Evolutionary conservation across 192 early-diverging fungal genomes (phyloP).

Genomic region (Linnemannia exigua): DNA sequence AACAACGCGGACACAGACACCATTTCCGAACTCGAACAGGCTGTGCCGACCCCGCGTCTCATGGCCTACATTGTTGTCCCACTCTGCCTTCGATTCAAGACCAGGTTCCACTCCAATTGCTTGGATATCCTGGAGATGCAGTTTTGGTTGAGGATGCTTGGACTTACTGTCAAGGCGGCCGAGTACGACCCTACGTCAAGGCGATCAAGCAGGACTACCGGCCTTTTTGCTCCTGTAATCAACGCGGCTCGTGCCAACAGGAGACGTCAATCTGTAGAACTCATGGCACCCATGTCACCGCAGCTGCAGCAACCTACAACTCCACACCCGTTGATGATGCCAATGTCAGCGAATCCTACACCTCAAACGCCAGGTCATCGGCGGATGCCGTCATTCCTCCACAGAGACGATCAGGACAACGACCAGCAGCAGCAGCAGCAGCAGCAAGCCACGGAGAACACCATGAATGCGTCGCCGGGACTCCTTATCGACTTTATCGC

Average conservation of each 20-base stretch:
- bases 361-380: conserved; percentile 31
- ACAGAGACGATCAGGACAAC: conserved; percentile 16
- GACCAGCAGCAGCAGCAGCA: conserved; percentile 7
- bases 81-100: conserved; percentile 63
- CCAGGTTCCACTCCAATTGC: conserved; percentile 27
- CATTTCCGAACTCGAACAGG: conserved; percentile 59
- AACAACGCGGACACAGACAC: conserved; percentile 61
- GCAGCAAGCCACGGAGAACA: not conserved
- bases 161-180: conserved; percentile 39
- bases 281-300: conserved; percentile 16
- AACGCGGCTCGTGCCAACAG: conserved; percentile 23
- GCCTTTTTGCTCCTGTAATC: conserved; percentile 39
- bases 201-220: conserved; percentile 20
- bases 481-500: conserved; percentile 66
- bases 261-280: conserved; percentile 13
- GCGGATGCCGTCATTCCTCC: not conserved
- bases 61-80: conserved; percentile 67
- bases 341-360: not conserved
- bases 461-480: conserved; percentile 43
- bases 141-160: conserved; percentile 51
- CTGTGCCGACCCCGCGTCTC: conserved; percentile 57
- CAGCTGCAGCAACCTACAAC: conserved; percentile 14
- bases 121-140: conserved; percentile 49
- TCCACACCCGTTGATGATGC: not conserved
- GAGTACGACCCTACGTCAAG: conserved; percentile 40